Percentiles rank a stretch among this genome's conserved stretches.
phyloP scores from a whole-genome alignment of 306 rosid species.

The Trifolium fragiferum region DNA sequence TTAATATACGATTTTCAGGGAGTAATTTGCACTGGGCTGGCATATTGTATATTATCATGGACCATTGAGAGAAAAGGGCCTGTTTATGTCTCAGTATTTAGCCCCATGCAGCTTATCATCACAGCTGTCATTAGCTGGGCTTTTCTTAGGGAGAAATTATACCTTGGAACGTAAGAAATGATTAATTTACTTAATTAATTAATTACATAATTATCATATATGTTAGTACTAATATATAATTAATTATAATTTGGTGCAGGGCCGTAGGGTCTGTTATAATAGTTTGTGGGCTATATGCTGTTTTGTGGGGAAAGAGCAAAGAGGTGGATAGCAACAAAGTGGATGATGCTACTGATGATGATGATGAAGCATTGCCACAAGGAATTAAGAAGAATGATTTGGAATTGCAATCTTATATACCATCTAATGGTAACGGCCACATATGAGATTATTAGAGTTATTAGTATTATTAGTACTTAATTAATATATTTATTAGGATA shows the following conservation, averaged over 20 bases:
- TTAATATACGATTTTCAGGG: too few relatives aligned
- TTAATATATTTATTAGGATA: neutral
- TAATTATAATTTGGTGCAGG: slow-evolving; percentile 39
- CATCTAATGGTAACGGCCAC: slow-evolving; percentile 35
- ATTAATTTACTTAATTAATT: too few relatives aligned
- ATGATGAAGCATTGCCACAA: neutral
- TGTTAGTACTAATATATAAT: neutral
- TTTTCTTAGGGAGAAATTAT: slow-evolving; percentile 62
- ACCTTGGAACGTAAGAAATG: slow-evolving; percentile 87
- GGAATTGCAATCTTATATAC: slow-evolving; percentile 44
- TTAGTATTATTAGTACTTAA: neutral
- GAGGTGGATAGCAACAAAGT: slow-evolving; percentile 43
- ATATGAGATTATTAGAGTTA: neutral
- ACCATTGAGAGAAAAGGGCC: slow-evolving; percentile 82
- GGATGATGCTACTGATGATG: neutral
- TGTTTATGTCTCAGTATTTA: slow-evolving; percentile 71
- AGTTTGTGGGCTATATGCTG: slow-evolving; percentile 70
- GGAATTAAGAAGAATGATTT: neutral
- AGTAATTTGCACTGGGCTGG: slow-evolving; percentile 65
- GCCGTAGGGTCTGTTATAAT: slow-evolving; percentile 65
- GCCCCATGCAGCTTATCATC: slow-evolving; percentile 68
- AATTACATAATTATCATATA: neutral
- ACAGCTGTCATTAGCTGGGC: slow-evolving; percentile 84
- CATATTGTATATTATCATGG: slow-evolving; percentile 74
- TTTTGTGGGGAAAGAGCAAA: slow-evolving; percentile 79